Evolutionary conservation across 352 stramenopile genomes (phyloP), one percentile per base, ranked within the genome.

Genomic region (Aphanomyces cochlioides): DNA sequence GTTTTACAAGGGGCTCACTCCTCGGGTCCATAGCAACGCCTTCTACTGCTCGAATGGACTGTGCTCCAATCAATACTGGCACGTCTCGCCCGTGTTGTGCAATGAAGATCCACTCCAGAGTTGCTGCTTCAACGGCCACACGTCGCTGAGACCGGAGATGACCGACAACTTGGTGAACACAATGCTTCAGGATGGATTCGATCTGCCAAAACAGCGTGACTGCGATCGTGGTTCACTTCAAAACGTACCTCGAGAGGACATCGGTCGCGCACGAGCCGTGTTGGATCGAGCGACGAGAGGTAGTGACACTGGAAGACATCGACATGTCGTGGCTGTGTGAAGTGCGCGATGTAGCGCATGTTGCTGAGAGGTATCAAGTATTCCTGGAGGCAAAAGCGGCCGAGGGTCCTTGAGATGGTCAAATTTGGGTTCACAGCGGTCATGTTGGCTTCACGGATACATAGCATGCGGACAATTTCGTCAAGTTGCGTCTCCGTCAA

Each of bases 381-480:
- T 56, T 73, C 75, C 13, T 83, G 79, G 2, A 85, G 63, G 28
- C 76, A 79, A 17, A 82, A 85, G 2, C 56, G 41, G 15, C 56
- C 67, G 13, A 45, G 61, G 3, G 15, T 40, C 7, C 78, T 72
- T 1, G 74, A n/a, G 12, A 79, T 59, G 2, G 28, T 15, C 17
- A 77, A 6, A 7, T 79, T 69, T 0, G 75, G 74, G 15, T 73
- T 66, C 1, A 56, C 5, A 1, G 69, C 56, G 1, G 66, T 75
- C 74, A 83, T 77, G 34, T 69, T 73, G 15, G 69, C 56, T 58
- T 85, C 75, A 0, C 75, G 63, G 3, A 67, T 50, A 34, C 75
- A 83, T 12, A 85, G 48, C 6, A 43, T 47, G 2, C 76, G 75
- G 5, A 79, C 66, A 0, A 74, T 56, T 19, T 10, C 15, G 38